A percentile compares a stretch with the other conserved stretches of the same genome.
Conservation (phyloP, 768 basidiomycete genomes). For the Hygrophorus russula region DNA sequence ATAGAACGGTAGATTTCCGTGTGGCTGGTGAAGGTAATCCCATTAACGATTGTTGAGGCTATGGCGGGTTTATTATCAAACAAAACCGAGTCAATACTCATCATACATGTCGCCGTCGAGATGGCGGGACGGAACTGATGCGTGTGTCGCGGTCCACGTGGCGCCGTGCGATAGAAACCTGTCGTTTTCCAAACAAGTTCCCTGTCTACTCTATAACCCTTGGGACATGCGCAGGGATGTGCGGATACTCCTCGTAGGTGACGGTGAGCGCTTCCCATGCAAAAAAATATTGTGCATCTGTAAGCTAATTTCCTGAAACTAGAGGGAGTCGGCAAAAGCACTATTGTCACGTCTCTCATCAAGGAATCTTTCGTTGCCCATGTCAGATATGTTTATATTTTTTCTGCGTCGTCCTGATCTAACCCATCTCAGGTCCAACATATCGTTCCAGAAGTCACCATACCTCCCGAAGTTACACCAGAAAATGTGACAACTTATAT, state of each 20-base stretch:
- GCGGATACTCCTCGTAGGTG: constrained; percentile 86
- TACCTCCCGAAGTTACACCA: constrained; percentile 93
- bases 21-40: neutral
- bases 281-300: constrained; percentile 9
- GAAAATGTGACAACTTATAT: constrained; percentile 98
- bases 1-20: constrained; percentile 11
- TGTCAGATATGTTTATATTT: constrained; percentile 32
- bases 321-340: constrained; percentile 98
- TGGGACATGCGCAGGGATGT: constrained; percentile 78
- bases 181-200: no score
- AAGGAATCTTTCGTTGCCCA: constrained; percentile 90
- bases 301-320: constrained; percentile 8
- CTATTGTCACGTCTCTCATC: constrained; percentile 93
- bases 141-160: no score
- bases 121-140: no score
- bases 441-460: constrained; percentile 93
- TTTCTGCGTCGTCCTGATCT: neutral
- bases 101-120: no score
- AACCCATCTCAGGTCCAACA: constrained; percentile 65
- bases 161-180: no score
- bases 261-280: constrained; percentile 44
- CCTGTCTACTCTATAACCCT: neutral
- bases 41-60: no score
- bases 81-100: no score
- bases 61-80: no score